phyloP scores from a whole-genome alignment of 805 yeast species.

The Ogataea haglerorum region DNA sequence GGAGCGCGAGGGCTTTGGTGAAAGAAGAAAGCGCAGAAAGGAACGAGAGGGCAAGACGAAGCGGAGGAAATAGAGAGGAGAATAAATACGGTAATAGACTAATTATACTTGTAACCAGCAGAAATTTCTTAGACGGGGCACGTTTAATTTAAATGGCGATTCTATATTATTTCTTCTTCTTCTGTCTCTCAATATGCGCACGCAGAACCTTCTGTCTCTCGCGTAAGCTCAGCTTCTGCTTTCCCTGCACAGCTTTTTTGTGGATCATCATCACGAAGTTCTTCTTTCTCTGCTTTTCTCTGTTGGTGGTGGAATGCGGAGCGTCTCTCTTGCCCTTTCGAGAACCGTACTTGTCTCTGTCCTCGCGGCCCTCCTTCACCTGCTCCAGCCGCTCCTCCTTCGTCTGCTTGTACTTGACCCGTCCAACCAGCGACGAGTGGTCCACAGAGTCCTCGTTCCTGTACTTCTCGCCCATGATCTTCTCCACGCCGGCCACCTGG shows the following conservation, averaged over 20 bases:
- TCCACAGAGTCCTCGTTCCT: constrained; percentile 85
- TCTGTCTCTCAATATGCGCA: constrained; percentile 87
- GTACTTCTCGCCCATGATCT: constrained; percentile 56
- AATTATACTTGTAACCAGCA: too few relatives aligned
- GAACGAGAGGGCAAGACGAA: constrained; percentile 14
- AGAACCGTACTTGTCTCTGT: constrained; percentile 85
- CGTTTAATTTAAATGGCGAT: background rate
- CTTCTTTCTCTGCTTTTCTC: constrained; percentile 97
- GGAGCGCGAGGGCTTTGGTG: constrained; percentile 90
- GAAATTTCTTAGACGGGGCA: too few relatives aligned
- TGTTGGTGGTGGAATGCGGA: constrained; percentile 87
- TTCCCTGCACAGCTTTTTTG: constrained; percentile 90
- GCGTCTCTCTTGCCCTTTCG: constrained; percentile 75
- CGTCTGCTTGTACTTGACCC: constrained; percentile 73
- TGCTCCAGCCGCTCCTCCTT: constrained; percentile 89
- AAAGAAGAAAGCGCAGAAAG: constrained; percentile 32
- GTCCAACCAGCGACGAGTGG: constrained; percentile 71
- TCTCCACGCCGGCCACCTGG: constrained; percentile 80
- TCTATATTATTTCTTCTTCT: constrained; percentile 59
- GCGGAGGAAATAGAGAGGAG: background rate
- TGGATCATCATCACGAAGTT: constrained; percentile 98
- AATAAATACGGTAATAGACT: too few relatives aligned
- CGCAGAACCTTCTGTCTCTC: constrained; percentile 84
- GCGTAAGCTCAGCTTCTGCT: constrained; percentile 81
- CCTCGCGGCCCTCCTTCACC: constrained; percentile 90